Conservation (phyloP, 2,329 filamentous ascomycete genomes). For the Trichophaea hybrida region DNA sequence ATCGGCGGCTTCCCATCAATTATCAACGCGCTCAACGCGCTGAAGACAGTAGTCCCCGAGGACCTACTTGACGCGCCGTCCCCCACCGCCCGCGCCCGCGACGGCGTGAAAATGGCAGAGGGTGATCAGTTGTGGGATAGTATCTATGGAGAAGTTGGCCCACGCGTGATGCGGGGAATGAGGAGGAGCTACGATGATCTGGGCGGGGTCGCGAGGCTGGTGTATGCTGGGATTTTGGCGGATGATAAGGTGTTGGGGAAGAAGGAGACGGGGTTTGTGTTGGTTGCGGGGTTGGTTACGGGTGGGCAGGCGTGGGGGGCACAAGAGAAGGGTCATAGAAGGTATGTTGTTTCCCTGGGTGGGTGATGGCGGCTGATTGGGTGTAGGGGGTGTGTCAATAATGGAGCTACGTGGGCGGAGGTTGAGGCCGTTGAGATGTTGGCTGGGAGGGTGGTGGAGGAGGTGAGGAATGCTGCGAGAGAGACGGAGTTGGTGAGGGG, state of each 20-base stretch:
- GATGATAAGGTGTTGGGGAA: constrained; percentile 36
- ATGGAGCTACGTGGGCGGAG: constrained; percentile 37
- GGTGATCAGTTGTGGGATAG: constrained; percentile 37
- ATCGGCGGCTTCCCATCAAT: constrained; percentile 39
- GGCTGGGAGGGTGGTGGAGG: constrained; percentile 8
- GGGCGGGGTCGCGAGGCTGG: constrained; percentile 36
- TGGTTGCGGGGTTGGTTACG: constrained; percentile 37
- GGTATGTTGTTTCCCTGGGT: constrained; percentile 30
- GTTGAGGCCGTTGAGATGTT: constrained; percentile 34
- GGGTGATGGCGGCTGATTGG: not conserved
- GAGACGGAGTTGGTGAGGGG: not conserved
- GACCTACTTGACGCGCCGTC: constrained; percentile 34
- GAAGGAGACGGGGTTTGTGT: constrained; percentile 39
- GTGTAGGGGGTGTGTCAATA: constrained; percentile 31
- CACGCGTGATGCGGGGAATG: constrained; percentile 38
- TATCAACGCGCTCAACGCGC: constrained; percentile 37
- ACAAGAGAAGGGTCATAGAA: constrained; percentile 41
- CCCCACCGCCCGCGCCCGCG: constrained; percentile 29
- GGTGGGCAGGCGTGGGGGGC: constrained; percentile 25
- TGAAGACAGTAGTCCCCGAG: constrained; percentile 35
- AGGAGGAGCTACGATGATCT: constrained; percentile 39
- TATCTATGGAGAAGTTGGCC: constrained; percentile 39
- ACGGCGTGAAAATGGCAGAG: constrained; percentile 31
- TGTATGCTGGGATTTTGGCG: constrained; percentile 39
- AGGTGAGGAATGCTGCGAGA: not conserved